A percentile compares a stretch with the other conserved stretches of the same genome.
phyloP scores from a whole-genome alignment of 768 basidiomycete species.

The Mrakia gelida region DNA sequence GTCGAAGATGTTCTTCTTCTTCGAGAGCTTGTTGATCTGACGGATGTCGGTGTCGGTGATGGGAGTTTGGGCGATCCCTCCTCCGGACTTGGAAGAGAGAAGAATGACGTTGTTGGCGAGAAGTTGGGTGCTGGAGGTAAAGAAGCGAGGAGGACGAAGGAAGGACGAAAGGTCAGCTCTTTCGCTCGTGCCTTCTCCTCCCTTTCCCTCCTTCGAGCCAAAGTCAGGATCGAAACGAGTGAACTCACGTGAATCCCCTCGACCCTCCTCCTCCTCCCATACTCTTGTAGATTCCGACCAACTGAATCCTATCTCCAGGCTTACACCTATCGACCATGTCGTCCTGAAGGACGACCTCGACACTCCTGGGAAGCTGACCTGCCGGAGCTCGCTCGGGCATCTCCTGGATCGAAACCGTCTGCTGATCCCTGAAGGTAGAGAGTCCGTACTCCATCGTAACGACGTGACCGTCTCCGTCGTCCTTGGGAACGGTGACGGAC shows the following conservation, averaged over 20 bases:
- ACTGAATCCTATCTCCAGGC: slow-evolving; percentile 93
- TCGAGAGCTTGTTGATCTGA: slow-evolving; percentile 87
- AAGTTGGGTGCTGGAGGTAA: slow-evolving; percentile 67
- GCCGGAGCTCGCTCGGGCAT: slow-evolving; percentile 99
- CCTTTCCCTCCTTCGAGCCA: not conserved
- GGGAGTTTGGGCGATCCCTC: slow-evolving; percentile 86
- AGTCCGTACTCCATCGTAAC: slow-evolving; percentile 89
- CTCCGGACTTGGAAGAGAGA: slow-evolving; percentile 88
- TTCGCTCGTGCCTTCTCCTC: not conserved
- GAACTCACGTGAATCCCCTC: slow-evolving; percentile 85
- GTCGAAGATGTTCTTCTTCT: slow-evolving; percentile 76
- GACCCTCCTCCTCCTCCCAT: slow-evolving; percentile 77
- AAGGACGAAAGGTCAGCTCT: not conserved
- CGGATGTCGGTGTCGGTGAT: slow-evolving; percentile 93
- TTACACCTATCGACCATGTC: slow-evolving; percentile 97
- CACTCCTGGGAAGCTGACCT: slow-evolving; percentile 91
- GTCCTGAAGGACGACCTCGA: slow-evolving; percentile 91
- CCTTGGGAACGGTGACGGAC: slow-evolving; percentile 68
- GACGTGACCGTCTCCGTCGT: slow-evolving; percentile 80
- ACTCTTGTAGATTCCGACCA: slow-evolving; percentile 91
- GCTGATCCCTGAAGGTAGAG: slow-evolving; percentile 90
- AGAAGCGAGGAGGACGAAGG: not conserved
- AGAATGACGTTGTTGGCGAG: slow-evolving; percentile 93
- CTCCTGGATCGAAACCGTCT: slow-evolving; percentile 96
- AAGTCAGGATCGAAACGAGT: slow-evolving; percentile 13